Evolutionary conservation across 2,329 filamentous ascomycete species (phyloP), one percentile per base, ranked within the genome.

Genomic region (Aspergillus alliaceus): DNA sequence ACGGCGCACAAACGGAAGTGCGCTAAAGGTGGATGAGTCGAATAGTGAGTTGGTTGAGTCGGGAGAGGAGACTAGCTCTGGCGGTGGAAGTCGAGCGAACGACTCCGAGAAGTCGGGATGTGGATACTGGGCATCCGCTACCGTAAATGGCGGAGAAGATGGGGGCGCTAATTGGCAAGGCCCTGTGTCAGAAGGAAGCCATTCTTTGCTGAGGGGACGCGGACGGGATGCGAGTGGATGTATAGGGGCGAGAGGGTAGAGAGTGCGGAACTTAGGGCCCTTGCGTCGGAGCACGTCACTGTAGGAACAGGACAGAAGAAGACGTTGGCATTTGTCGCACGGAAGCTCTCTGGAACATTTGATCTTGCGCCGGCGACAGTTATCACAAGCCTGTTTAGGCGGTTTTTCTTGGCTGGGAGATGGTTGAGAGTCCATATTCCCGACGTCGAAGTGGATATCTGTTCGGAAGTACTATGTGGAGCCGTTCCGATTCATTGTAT

Each of bases 361-460:
- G 54, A 78, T 75, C 56, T 78, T 78, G 47, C 75, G 72, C 15
- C 70, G 66, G 29, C 75, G 70, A 64, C 76, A 78, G 53, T 75
- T 75, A 53, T 76, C 73, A 57, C 74, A 76, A 46, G 74, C 72
- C 60, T 76, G 73, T 56, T 74, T 75, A 24, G 58, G 56, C 24
- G 65, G 50, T 44, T 67, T 66, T 39, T 65, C 64, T 56, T 62
- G 60, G 29, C 60, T 54, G 31, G 60, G 51, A 46, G 35, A 53
- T 47, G 54, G 53, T 53, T 46, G 58, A 22, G 61, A 60, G 56
- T 68, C 59, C 67, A 72, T 72, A 42, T 49, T 58, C 47, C 29
- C 25, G 31, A n/a, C n/a, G n/a, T 35, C 18, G 39, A 20, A 18
- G 32, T 32, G 34, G 46, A 12, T 24, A 39, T 12, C 32, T 31